Percentiles rank a stretch among this genome's conserved stretches.
Evolutionary conservation across 2,329 filamentous ascomycete genomes (phyloP).

Genomic region (Fusarium goolgardi): DNA sequence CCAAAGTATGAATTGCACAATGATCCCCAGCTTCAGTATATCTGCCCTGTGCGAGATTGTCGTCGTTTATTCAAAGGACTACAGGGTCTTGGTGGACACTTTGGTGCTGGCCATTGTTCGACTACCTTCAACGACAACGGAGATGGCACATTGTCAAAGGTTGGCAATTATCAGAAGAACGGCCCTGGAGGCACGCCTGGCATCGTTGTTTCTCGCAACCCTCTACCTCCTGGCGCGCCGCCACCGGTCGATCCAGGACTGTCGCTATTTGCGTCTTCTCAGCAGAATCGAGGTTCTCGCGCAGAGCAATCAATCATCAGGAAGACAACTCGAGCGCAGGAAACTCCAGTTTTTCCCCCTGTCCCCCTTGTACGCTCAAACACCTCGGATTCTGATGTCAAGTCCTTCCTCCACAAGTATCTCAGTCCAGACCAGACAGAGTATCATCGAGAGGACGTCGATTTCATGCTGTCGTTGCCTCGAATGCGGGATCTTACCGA

Average conservation of each 20-base stretch:
- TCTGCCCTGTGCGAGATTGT: slow-evolving; percentile 56
- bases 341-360: neutral
- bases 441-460: slow-evolving; percentile 43
- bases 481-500: slow-evolving; percentile 45
- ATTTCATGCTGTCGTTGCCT: slow-evolving; percentile 38
- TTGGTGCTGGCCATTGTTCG: slow-evolving; percentile 42
- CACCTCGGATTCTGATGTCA: slow-evolving; percentile 7
- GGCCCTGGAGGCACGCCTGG: slow-evolving; percentile 40
- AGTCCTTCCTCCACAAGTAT: slow-evolving; percentile 41
- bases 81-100: slow-evolving; percentile 45
- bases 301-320: neutral
- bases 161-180: slow-evolving; percentile 45
- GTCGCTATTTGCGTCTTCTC: slow-evolving; percentile 4
- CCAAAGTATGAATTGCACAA: slow-evolving; percentile 47
- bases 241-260: slow-evolving; percentile 36
- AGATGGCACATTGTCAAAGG: slow-evolving; percentile 54
- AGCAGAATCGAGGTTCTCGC: slow-evolving; percentile 18
- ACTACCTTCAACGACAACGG: slow-evolving; percentile 55
- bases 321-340: slow-evolving; percentile 5
- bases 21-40: slow-evolving; percentile 42
- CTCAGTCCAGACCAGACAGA: slow-evolving; percentile 37
- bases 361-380: neutral
- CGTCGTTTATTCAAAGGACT: slow-evolving; percentile 46
- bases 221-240: slow-evolving; percentile 38
- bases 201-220: slow-evolving; percentile 47